These are phyloP conservation scores for Nepenthes alata DNA, from an alignment of 179 eudicot genomes.

Conservation along the genomic window DNA sequence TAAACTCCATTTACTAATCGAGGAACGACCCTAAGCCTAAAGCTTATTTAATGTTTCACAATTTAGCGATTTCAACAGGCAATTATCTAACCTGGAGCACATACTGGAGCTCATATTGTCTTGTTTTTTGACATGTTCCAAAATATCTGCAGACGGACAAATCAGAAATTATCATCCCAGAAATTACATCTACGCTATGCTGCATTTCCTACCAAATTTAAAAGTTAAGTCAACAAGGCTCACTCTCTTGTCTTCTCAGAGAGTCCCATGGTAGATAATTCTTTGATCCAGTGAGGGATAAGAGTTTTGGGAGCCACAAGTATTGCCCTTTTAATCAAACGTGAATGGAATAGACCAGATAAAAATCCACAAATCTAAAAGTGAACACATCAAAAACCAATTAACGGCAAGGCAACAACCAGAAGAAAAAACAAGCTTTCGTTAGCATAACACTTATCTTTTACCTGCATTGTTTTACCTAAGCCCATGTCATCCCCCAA, in stretches of 20 bases:
- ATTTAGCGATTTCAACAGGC: too few relatives aligned
- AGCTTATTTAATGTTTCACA: too few relatives aligned
- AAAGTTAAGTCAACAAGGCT: conserved; percentile 21
- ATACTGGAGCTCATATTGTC: conserved; percentile 85
- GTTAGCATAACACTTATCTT: not conserved
- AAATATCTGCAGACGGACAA: conserved; percentile 47
- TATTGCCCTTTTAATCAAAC: conserved; percentile 57
- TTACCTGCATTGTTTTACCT: conserved; percentile 99
- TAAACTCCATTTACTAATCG: not conserved
- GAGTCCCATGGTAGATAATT: conserved; percentile 68
- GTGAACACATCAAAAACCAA: conserved; percentile 1
- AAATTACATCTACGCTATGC: too few relatives aligned
- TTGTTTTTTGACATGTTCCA: conserved; percentile 51
- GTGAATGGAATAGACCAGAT: conserved; percentile 73
- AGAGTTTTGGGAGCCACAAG: conserved; percentile 95
- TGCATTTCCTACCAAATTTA: too few relatives aligned
- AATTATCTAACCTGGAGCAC: conserved; percentile 61
- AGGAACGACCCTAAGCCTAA: too few relatives aligned
- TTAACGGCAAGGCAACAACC: not conserved
- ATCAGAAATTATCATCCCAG: not conserved
- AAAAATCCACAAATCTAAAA: conserved; percentile 74
- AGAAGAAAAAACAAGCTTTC: not conserved
- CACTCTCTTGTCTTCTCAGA: conserved; percentile 76
- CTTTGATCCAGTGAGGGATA: conserved; percentile 93
- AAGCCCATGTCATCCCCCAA: conserved; percentile 99